phyloP scores from a whole-genome alignment of 352 stramenopile genomes.

The Aphanomyces stellatus region DNA sequence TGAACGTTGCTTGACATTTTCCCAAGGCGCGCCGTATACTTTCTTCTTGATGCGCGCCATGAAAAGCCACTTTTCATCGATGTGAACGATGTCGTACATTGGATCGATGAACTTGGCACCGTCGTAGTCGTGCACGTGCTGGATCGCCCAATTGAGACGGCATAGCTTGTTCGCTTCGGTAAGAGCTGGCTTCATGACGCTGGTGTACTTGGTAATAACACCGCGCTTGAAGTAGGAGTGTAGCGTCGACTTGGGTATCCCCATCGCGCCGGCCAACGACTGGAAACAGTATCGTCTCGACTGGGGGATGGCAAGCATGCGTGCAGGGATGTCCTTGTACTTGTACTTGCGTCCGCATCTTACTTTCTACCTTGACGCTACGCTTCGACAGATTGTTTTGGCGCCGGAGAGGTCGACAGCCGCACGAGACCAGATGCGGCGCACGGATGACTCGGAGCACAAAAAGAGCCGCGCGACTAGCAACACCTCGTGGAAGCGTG shows the following conservation, averaged over 20 bases:
- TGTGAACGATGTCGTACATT: background rate
- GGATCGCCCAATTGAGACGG: background rate
- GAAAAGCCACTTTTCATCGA: constrained; percentile 6
- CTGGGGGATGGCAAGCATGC: too few relatives aligned
- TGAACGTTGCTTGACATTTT: background rate
- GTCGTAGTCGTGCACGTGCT: background rate
- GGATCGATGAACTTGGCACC: background rate
- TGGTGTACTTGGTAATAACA: background rate
- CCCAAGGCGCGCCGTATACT: background rate
- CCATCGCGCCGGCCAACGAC: too few relatives aligned
- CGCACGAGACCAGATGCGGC: too few relatives aligned
- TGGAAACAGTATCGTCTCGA: too few relatives aligned
- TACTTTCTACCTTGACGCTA: too few relatives aligned
- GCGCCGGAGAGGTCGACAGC: too few relatives aligned
- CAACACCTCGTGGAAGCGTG: too few relatives aligned
- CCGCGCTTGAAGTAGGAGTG: background rate
- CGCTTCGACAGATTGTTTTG: too few relatives aligned
- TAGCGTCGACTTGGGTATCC: background rate
- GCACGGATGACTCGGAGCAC: too few relatives aligned
- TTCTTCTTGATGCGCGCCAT: background rate
- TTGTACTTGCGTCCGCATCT: too few relatives aligned
- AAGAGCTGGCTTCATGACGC: background rate
- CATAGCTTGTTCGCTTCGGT: background rate
- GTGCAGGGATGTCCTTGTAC: too few relatives aligned
- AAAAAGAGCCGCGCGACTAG: too few relatives aligned